Evolutionary conservation across 2,329 filamentous ascomycete species (phyloP).

Genomic region (Aspergillus melleus): DNA sequence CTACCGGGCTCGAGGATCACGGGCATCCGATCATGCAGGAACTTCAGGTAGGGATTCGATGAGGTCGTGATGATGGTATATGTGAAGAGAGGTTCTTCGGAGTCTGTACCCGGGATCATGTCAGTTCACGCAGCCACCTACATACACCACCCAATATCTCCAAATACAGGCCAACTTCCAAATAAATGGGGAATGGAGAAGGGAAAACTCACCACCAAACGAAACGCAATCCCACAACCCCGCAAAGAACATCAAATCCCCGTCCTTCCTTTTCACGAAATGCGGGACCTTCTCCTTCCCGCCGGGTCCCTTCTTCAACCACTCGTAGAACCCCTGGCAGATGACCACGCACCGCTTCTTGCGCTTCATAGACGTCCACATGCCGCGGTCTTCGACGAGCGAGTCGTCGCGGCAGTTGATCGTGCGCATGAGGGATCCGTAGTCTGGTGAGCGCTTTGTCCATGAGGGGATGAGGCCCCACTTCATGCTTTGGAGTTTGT

Average conservation of each 20-base stretch:
- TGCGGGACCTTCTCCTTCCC: slow-evolving; percentile 82
- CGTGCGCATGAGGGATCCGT: slow-evolving; percentile 75
- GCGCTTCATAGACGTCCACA: slow-evolving; percentile 92
- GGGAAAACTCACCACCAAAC: slow-evolving; percentile 63
- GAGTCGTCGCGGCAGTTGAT: slow-evolving; percentile 97
- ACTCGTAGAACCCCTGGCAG: slow-evolving; percentile 94
- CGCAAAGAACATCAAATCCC: slow-evolving; percentile 81
- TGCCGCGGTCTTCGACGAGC: slow-evolving; percentile 69
- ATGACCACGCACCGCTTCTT: slow-evolving; percentile 84
- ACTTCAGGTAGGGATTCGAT: slow-evolving; percentile 77
- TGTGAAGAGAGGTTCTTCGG: slow-evolving; percentile 72
- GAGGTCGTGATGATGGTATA: slow-evolving; percentile 94
- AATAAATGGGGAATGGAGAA: neutral
- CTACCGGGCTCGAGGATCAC: slow-evolving; percentile 81
- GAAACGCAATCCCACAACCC: slow-evolving; percentile 88
- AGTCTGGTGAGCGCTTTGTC: slow-evolving; percentile 82
- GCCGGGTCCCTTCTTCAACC: slow-evolving; percentile 73
- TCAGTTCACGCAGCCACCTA: neutral
- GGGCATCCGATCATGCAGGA: slow-evolving; percentile 94
- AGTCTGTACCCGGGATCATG: slow-evolving; percentile 41
- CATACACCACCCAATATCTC: no score
- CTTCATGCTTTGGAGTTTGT: slow-evolving; percentile 90
- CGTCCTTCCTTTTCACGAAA: slow-evolving; percentile 79
- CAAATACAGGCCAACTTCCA: no score
- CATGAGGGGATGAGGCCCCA: slow-evolving; percentile 95